Base-by-base conservation (phyloP, 768 basidiomycete genomes). In the Mrakia blollopis region DNA sequence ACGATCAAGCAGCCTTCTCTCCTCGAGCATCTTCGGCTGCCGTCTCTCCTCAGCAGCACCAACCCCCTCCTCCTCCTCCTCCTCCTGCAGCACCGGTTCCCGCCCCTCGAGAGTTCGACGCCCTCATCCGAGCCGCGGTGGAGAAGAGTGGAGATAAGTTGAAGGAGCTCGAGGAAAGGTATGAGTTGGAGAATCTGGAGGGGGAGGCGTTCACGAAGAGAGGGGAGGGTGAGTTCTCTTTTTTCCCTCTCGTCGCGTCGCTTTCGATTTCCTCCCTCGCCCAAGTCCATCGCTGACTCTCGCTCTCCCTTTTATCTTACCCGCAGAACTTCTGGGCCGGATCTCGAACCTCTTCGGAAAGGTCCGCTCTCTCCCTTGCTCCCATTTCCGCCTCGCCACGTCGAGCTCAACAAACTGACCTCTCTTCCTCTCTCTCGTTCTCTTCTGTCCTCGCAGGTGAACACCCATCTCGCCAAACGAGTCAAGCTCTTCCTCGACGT, bases 81-180 rank as follows among this genome's bases (percentile, higher is more conserved):
- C 57, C 50, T 61, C n/a, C 71, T n/a, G 3, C 35, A 11, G 47
- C 47, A 50, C 11, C 44, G 14, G 44, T 14, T 44, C 41, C 60
- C 32, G 7, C 47, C 11, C 21, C 50, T 47, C 18, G 14, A 18
- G 1, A 50, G 7, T 47, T 37, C 62, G 25, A 32, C 28, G 32
- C 61, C 30, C 50, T 74, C 10, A 35, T 47, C 39, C 41, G 35
- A 68, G 65, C 14, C 11, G 39, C 25, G 11, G 65, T 68, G 18
- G 35, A n/a, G 35, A 68, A 68, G 35, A 68, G 65, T 37, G 65
- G 65, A 68, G 65, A 41, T 23, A 68, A 44, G 37, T 37, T 68
- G 37, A 68, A 39, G 37, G 65, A 68, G 37, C 65, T 68, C 39
- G 65, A 68, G 39, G 65, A 18, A 3, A 68, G 23, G 65, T 68